phyloP scores from a whole-genome alignment of 805 yeast genomes.

The Schwanniomyces pseudopolymorphus region DNA sequence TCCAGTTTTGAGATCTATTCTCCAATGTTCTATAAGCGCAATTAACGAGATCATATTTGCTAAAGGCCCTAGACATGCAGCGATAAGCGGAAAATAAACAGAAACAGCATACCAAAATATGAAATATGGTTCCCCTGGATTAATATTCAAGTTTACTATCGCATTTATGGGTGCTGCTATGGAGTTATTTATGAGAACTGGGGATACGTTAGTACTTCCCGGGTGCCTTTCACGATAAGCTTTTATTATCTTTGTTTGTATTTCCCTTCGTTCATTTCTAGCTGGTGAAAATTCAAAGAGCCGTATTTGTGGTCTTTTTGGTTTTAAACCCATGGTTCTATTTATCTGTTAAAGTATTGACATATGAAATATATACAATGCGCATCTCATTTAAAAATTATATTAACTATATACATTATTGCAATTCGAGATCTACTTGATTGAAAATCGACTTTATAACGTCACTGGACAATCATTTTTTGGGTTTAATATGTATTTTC shows the following conservation, averaged over 20 bases:
- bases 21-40: conserved; percentile 72
- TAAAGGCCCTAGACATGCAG: conserved; percentile 72
- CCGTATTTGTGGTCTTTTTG: neutral
- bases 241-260: neutral
- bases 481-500: conserved; percentile 55
- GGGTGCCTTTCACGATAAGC: neutral
- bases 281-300: neutral
- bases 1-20: conserved; percentile 27
- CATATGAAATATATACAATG: neutral
- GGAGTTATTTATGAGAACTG: conserved; percentile 8
- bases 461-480: conserved; percentile 25
- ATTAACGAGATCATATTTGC: conserved; percentile 73
- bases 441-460: conserved; percentile 1
- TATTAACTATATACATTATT: neutral
- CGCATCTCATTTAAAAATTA: neutral
- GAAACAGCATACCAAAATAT: conserved; percentile 65
- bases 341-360: neutral
- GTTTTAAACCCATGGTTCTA: neutral
- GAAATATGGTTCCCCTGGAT: conserved; percentile 38
- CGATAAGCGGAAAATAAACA: conserved; percentile 68
- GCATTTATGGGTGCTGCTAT: conserved; percentile 32
- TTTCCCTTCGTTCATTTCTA: neutral
- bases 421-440: neutral
- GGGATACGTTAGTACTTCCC: neutral
- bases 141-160: conserved; percentile 27